Evolutionary conservation across 345 rosid genomes (phyloP).

Genomic region (Orychophragmus violaceus): DNA sequence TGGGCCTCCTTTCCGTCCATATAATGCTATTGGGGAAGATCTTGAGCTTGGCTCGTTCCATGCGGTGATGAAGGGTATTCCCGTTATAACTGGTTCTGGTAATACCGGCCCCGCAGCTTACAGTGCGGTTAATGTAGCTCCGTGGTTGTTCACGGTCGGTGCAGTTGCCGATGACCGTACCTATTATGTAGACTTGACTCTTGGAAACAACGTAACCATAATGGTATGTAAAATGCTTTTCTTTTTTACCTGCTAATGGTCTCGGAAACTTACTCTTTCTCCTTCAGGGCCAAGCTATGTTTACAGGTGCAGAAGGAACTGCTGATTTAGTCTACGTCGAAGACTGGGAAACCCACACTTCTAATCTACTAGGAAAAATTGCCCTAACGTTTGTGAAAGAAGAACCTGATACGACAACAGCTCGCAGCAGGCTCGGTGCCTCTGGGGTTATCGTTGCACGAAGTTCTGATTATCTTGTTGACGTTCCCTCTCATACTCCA

Average conservation of each 20-base stretch:
- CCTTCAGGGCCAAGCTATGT: not conserved
- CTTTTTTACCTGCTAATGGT: not conserved
- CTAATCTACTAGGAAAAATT: not conserved
- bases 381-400: not conserved
- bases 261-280: not conserved
- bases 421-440: not conserved
- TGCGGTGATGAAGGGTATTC: constrained; percentile 9
- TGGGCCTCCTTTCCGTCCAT: not conserved
- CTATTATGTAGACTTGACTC: not conserved
- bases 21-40: not conserved
- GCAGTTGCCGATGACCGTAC: constrained; percentile 11
- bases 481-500: rapidly evolving
- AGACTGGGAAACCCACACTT: not conserved
- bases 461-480: not conserved
- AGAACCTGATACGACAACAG: rapidly evolving
- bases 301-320: not conserved
- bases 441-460: not conserved
- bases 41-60: not conserved
- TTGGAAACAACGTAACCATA: constrained; percentile 14
- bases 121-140: not conserved
- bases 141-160: constrained; percentile 14
- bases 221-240: not conserved
- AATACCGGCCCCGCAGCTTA: not conserved
- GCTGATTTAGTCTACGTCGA: not conserved
- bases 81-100: not conserved